These are phyloP conservation scores for Leucogyrophana mollusca DNA, from an alignment of 768 basidiomycete species.

Conservation along the genomic window DNA sequence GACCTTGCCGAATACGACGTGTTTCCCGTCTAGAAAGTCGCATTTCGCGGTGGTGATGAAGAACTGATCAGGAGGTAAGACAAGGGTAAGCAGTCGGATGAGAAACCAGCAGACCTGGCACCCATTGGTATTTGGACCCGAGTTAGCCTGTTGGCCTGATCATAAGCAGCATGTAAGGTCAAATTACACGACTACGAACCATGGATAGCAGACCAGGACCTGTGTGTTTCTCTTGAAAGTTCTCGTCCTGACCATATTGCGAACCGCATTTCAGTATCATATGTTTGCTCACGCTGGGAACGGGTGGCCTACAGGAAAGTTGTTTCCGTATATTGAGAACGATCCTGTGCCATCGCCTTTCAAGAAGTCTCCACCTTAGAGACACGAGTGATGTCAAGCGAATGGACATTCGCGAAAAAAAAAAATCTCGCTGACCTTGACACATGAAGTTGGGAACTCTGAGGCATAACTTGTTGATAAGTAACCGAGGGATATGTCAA, in stretches of 20 bases:
- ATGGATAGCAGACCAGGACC: constrained; percentile 88
- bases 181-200: constrained; percentile 60
- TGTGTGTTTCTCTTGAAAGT: constrained; percentile 87
- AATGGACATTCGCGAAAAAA: background rate
- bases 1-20: constrained; percentile 90
- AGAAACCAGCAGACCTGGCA: too few relatives aligned
- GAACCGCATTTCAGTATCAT: background rate
- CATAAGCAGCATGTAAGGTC: constrained; percentile 1
- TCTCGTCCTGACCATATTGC: constrained; percentile 96
- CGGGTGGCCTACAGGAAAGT: constrained; percentile 67
- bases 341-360: constrained; percentile 95
- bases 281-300: background rate
- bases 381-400: background rate
- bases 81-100: background rate
- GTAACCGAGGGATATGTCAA: constrained; percentile 3
- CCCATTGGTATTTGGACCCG: constrained; percentile 91
- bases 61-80: constrained; percentile 52
- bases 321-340: constrained; percentile 96
- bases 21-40: constrained; percentile 94
- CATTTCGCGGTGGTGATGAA: constrained; percentile 96
- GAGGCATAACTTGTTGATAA: constrained; percentile 8
- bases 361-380: constrained; percentile 85
- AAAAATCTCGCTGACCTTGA: constrained; percentile 56
- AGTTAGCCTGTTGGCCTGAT: constrained; percentile 70
- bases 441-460: constrained; percentile 96